Evolutionary conservation across 768 basidiomycete species (phyloP), one percentile per base, ranked within the genome.

Genomic region (Trichaptum fuscoviolaceum): DNA sequence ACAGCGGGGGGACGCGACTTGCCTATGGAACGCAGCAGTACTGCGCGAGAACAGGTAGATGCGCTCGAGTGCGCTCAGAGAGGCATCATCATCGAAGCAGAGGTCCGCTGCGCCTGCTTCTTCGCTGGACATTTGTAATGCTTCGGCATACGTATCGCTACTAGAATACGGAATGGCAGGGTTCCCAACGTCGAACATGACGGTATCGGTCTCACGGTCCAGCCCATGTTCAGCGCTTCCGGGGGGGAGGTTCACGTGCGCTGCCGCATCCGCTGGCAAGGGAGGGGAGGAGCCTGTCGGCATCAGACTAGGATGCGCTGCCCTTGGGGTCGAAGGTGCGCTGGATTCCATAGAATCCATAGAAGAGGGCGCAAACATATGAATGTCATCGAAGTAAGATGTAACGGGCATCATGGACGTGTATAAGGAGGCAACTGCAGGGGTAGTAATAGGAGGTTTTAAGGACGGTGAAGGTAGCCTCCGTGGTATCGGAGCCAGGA

Each of bases 1-100:
- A 71, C 83, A n/a, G 42, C 42, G 30, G 57, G 30, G 57, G 63
- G 26, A 63, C 17, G 52, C 62, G 24, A 73, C 81, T 34, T 65
- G 81, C 83, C 83, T 78, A 72, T 87, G 87, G 67, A 87, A 85
- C 35, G 80, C 77, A 61, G 88, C 87, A 68, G 86, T 86, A 77
- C 92, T 94, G 68, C 89, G 83, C 67, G 90, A 89, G 71, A 93
- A 92, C 63, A 97, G 85, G 78, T 95, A 97, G 68, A 96, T 96
- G 73, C 91, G 89, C 78, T 98, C 96, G 62, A 98, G 85, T 24
- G 92, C 85, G 75, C 79, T 92, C 68, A 96, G 83, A 64, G 86
- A 86, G 69, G 93, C 93, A 70, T 95, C 92, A 70, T 95, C 93
- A 12, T 52, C 42, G 72, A 88, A 70, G 10, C 78, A 75, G 35